A percentile compares a stretch with the other conserved stretches of the same genome.
Conservation (phyloP, 352 stramenopile species). For the Thraustochytrium sp. region DNA sequence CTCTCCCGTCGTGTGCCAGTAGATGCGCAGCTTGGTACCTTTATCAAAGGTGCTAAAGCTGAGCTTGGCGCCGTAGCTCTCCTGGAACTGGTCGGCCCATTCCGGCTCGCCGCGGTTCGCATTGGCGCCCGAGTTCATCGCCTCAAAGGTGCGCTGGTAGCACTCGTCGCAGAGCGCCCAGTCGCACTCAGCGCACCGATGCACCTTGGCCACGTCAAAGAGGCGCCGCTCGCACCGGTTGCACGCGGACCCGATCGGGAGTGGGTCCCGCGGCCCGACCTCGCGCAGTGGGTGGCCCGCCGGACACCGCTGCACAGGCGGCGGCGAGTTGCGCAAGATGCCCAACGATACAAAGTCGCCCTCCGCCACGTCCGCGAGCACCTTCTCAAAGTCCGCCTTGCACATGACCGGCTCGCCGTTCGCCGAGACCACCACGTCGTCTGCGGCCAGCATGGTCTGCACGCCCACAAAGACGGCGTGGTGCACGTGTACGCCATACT, state of each 20-base stretch:
- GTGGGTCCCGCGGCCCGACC: neutral
- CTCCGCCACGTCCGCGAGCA: neutral
- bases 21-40: constrained; percentile 25
- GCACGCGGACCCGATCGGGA: constrained; percentile 8
- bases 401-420: constrained; percentile 16
- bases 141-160: constrained; percentile 6
- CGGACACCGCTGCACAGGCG: constrained; percentile 23
- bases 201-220: neutral
- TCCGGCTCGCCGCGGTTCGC: constrained; percentile 20
- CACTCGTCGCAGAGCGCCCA: constrained; percentile 36
- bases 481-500: constrained; percentile 17
- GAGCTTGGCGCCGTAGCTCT: neutral
- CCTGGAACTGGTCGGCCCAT: neutral
- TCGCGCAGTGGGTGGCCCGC: neutral
- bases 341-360: neutral
- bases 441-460: constrained; percentile 31
- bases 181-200: constrained; percentile 24
- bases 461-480: constrained; percentile 36
- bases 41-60: constrained; percentile 35
- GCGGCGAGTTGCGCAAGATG: neutral
- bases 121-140: constrained; percentile 26
- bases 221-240: constrained; percentile 2
- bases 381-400: neutral
- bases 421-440: constrained; percentile 8
- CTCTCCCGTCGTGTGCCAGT: constrained; percentile 33